Percentiles rank a stretch among this genome's conserved stretches.
Conservation (phyloP, 306 rosid species). For the Ceratonia siliqua region DNA sequence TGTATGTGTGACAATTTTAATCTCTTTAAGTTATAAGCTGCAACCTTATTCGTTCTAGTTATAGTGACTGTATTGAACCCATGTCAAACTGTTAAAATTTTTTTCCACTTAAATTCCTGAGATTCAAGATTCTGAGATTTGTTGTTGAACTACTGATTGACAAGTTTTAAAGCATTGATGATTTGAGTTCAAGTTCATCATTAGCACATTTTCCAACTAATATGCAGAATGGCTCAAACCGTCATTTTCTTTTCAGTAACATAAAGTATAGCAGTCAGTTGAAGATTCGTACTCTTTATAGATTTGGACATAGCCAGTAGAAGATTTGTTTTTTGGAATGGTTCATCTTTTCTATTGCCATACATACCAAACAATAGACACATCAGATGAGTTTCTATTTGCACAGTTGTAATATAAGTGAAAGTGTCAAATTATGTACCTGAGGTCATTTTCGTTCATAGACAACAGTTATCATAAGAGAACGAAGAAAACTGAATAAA, state of each 20-base stretch:
- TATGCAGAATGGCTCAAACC: background rate
- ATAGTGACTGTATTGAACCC: constrained; percentile 2
- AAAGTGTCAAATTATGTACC: background rate
- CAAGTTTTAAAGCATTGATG: background rate
- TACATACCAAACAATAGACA: background rate
- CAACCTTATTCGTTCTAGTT: background rate
- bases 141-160: too few relatives aligned
- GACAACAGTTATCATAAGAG: background rate
- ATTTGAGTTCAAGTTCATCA: constrained; percentile 6
- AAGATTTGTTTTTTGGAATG: constrained; percentile 1
- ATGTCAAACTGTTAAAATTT: too few relatives aligned
- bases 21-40: too few relatives aligned
- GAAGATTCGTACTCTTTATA: background rate
- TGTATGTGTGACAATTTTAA: background rate
- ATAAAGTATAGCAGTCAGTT: constrained; percentile 7
- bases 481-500: background rate
- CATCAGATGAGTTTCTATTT: background rate
- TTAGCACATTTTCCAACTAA: background rate
- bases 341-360: background rate
- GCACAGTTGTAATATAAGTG: background rate
- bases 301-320: background rate
- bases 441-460: background rate
- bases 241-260: background rate
- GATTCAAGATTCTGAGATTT: constrained; percentile 2
- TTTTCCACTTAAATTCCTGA: background rate